Evolutionary conservation across 331 rosid species (phyloP).

Genomic region (Malus hybrid): DNA sequence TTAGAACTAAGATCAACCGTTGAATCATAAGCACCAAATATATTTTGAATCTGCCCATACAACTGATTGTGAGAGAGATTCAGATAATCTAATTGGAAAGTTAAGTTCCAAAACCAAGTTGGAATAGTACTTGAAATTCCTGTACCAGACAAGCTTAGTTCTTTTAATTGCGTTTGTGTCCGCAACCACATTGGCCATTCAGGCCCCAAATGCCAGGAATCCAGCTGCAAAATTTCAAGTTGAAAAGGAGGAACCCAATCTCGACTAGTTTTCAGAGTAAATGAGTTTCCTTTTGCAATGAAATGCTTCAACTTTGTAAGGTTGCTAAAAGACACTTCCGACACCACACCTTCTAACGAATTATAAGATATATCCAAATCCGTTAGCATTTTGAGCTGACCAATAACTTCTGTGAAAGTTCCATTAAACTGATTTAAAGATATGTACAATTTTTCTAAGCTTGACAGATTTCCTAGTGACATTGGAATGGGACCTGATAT

Average conservation of each 20-base stretch:
- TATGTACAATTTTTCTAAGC: not conserved
- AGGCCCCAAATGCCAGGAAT: not conserved
- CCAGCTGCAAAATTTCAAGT: not conserved
- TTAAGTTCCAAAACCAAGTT: slow-evolving; percentile 22
- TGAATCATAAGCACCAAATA: not conserved
- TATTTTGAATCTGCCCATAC: slow-evolving; percentile 9
- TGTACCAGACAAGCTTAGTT: slow-evolving; percentile 7
- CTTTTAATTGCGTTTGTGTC: not conserved
- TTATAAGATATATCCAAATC: not conserved
- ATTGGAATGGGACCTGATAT: slow-evolving; percentile 6
- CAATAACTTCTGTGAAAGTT: not conserved
- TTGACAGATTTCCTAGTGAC: not conserved
- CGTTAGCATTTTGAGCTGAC: not conserved
- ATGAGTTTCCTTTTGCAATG: not conserved
- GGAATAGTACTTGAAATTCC: slow-evolving; percentile 12
- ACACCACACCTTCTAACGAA: not conserved
- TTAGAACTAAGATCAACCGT: slow-evolving; percentile 19
- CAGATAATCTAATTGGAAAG: not conserved
- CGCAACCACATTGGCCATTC: not conserved
- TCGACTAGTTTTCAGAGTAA: not conserved
- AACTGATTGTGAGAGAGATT: slow-evolving; percentile 18
- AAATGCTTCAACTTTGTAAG: no score
- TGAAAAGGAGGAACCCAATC: not conserved
- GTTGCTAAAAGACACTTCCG: no score
- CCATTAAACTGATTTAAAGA: not conserved